A percentile compares a stretch with the other conserved stretches of the same genome.
Evolutionary conservation across 768 basidiomycete genomes (phyloP).

Genomic region (Mycena venus): DNA sequence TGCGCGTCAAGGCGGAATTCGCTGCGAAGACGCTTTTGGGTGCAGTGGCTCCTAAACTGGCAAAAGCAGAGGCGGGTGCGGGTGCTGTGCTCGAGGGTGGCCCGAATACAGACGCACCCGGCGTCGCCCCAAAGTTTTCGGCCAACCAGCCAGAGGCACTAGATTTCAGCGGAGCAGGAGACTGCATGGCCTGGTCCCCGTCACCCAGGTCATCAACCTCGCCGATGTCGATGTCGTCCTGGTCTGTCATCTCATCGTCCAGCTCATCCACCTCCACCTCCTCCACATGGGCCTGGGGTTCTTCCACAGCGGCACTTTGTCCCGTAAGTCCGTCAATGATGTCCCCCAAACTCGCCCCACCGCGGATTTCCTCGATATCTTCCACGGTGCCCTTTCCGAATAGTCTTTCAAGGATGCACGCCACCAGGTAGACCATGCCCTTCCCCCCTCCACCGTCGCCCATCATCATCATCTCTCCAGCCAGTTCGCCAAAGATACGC

Average conservation of each 20-base stretch:
- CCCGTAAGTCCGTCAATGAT: slow-evolving; percentile 75
- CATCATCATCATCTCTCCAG: slow-evolving; percentile 71
- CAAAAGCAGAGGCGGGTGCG: slow-evolving; percentile 52
- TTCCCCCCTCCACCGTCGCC: slow-evolving; percentile 68
- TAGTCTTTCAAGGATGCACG: slow-evolving; percentile 88
- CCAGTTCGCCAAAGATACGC: slow-evolving; percentile 76
- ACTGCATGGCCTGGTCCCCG: slow-evolving; percentile 21
- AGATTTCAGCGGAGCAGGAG: slow-evolving; percentile 13
- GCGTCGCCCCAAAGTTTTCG: slow-evolving; percentile 25
- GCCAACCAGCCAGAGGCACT: slow-evolving; percentile 22
- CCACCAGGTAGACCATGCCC: slow-evolving; percentile 88
- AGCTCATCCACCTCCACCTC: slow-evolving; percentile 41
- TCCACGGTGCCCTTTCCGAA: slow-evolving; percentile 88
- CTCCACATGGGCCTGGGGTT: slow-evolving; percentile 40
- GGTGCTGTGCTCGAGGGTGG: slow-evolving; percentile 29
- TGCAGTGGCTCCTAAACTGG: slow-evolving; percentile 48
- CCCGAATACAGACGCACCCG: slow-evolving; percentile 30
- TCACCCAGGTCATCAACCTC: slow-evolving; percentile 3
- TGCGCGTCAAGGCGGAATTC: slow-evolving; percentile 50
- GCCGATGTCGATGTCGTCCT: slow-evolving; percentile 17
- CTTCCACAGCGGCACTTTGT: slow-evolving; percentile 33
- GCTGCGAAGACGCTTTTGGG: slow-evolving; percentile 52
- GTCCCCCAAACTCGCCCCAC: slow-evolving; percentile 67
- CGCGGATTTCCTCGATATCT: slow-evolving; percentile 77
- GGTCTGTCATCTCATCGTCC: slow-evolving; percentile 25